These are phyloP conservation scores for Artemisia annua DNA, from an alignment of 129 eudicot genomes.

Conservation along the genomic window DNA sequence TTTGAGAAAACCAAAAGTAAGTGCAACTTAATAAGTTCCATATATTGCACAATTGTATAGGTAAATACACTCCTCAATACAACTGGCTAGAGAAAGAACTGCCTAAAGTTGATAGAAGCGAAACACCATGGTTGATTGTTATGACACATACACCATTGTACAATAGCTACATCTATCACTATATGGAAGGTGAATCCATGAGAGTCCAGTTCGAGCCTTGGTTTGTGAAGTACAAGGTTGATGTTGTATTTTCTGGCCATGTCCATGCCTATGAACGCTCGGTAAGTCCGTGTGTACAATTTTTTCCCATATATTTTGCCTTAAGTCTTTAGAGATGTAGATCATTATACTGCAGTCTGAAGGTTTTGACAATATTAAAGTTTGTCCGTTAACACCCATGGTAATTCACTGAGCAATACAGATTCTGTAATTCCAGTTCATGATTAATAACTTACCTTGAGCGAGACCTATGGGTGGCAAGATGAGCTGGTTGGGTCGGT, in stretches of 20 bases:
- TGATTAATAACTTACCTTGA: not conserved
- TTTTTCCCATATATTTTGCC: too few species aligned
- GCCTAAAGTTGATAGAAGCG: constrained; percentile 51
- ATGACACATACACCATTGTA: constrained; percentile 62
- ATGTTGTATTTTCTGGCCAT: too few species aligned
- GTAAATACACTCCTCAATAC: constrained; percentile 59
- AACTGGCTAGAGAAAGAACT: constrained; percentile 54
- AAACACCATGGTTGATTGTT: constrained; percentile 74
- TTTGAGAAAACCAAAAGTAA: not conserved
- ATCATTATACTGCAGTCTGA: not conserved
- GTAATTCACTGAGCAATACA: not conserved
- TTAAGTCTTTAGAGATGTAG: not conserved
- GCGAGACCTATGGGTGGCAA: not conserved
- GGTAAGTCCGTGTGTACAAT: too few species aligned
- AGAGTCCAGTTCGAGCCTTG: constrained; percentile 49
- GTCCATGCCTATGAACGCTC: too few species aligned
- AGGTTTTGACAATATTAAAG: not conserved
- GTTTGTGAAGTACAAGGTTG: too few species aligned
- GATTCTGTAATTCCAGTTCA: not conserved
- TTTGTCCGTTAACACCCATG: not conserved
- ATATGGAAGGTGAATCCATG: constrained; percentile 76
- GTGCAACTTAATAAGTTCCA: not conserved
- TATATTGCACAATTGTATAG: constrained; percentile 17
- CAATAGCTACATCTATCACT: constrained; percentile 62
- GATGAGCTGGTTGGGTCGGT: not conserved